phyloP scores from a whole-genome alignment of 2,329 filamentous ascomycete species.

The Aureobasidium vineae region DNA sequence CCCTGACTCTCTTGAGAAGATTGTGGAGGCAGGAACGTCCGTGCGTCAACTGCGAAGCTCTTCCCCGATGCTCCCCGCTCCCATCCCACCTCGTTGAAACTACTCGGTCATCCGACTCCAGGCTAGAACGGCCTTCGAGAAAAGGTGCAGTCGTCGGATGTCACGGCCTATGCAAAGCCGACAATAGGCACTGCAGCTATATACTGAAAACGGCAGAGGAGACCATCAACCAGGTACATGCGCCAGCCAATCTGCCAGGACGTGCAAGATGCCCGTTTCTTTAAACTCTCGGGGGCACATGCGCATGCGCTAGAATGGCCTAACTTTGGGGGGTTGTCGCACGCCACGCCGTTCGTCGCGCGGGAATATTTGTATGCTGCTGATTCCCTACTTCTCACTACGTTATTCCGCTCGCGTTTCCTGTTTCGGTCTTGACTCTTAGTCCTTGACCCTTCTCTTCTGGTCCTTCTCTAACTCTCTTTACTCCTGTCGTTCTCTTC shows the following conservation, averaged over 20 bases:
- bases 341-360: slow-evolving; percentile 19
- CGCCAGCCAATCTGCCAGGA: background rate
- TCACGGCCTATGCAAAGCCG: background rate
- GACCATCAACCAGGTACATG: background rate
- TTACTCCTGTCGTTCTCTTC: background rate
- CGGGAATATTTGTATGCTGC: slow-evolving; percentile 1
- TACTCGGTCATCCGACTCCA: background rate
- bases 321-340: slow-evolving; percentile 14
- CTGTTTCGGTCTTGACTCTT: background rate
- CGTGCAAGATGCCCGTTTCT: background rate
- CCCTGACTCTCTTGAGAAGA: background rate
- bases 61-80: background rate
- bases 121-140: background rate
- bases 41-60: background rate
- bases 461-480: background rate
- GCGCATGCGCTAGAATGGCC: background rate
- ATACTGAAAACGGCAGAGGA: background rate
- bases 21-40: background rate
- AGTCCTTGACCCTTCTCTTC: too few relatives aligned
- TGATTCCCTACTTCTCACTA: background rate
- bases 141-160: background rate
- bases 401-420: background rate
- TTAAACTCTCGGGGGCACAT: background rate
- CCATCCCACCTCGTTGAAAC: slow-evolving; percentile 1
- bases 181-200: background rate